Evolutionary conservation across 2,329 filamentous ascomycete genomes (phyloP).

Genomic region (Xylariaceae sp.): DNA sequence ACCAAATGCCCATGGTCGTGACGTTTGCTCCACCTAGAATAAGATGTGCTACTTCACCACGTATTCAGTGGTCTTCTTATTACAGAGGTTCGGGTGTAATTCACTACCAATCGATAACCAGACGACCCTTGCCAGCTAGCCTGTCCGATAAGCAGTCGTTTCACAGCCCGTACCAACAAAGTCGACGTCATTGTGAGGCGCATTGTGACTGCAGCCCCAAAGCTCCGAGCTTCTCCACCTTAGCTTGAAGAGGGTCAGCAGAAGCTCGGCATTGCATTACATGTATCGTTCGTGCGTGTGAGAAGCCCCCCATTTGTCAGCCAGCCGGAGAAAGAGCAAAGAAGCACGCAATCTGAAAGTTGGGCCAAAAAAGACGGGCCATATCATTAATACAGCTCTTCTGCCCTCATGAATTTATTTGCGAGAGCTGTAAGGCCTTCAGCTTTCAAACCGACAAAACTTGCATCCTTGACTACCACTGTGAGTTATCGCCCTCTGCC

Average conservation of each 20-base stretch:
- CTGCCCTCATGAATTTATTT: constrained; percentile 50
- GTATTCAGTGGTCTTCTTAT: no score
- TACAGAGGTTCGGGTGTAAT: no score
- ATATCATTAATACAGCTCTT: not conserved
- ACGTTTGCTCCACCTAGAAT: no score
- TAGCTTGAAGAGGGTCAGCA: no score
- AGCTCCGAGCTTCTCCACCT: no score
- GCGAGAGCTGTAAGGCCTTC: constrained; percentile 43
- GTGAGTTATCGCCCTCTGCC: constrained; percentile 34
- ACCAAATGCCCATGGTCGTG: no score
- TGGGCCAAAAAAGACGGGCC: constrained; percentile 12
- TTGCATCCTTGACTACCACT: constrained; percentile 37
- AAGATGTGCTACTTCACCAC: no score
- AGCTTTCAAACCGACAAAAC: constrained; percentile 40
- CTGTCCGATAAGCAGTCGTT: not conserved
- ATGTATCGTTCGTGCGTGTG: not conserved
- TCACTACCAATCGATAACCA: no score
- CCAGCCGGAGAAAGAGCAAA: constrained; percentile 10
- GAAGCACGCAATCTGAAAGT: not conserved
- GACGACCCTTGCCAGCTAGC: constrained; percentile 9
- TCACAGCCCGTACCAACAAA: constrained; percentile 20
- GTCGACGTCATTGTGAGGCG: constrained; percentile 32
- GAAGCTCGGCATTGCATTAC: constrained; percentile 16
- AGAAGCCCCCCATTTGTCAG: constrained; percentile 34
- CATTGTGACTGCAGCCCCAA: not conserved